Conservation (phyloP, 352 stramenopile genomes). For the Thalassiosira exigua region DNA sequence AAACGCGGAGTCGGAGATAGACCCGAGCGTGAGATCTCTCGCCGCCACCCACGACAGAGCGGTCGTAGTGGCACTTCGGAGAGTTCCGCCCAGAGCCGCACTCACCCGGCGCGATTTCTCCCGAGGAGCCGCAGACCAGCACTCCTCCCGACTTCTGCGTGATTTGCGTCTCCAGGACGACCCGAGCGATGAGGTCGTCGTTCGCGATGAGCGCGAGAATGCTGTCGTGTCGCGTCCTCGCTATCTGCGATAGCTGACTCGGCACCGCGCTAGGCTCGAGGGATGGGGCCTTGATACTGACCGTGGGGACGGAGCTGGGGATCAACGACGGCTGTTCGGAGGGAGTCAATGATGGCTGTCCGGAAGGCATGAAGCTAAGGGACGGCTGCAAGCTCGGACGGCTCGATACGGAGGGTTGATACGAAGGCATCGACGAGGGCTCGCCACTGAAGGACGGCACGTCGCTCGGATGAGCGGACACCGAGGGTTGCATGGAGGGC, state of each 20-base stretch:
- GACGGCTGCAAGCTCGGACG: not conserved
- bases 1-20: too few species aligned
- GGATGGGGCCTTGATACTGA: not conserved
- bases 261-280: constrained; percentile 13
- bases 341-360: not conserved
- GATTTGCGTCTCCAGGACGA: constrained; percentile 34
- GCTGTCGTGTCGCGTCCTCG: constrained; percentile 29
- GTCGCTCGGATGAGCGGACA: not conserved
- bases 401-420: not conserved
- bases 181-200: constrained; percentile 26
- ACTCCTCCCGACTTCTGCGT: constrained; percentile 27
- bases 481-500: constrained; percentile 4
- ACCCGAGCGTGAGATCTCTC: too few species aligned
- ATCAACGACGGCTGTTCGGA: not conserved
- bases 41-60: too few species aligned
- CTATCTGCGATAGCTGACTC: constrained; percentile 30
- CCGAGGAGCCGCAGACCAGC: constrained; percentile 42
- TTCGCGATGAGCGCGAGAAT: constrained; percentile 30
- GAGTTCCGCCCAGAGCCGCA: too few species aligned
- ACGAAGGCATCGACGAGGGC: constrained; percentile 6
- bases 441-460: constrained; percentile 3
- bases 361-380: not conserved
- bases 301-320: not conserved
- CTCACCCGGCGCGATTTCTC: constrained; percentile 36
- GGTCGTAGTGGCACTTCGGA: too few species aligned